These are phyloP conservation scores for Botrytis medusae DNA, from an alignment of 2,329 filamentous ascomycete species.

Conservation along the genomic window DNA sequence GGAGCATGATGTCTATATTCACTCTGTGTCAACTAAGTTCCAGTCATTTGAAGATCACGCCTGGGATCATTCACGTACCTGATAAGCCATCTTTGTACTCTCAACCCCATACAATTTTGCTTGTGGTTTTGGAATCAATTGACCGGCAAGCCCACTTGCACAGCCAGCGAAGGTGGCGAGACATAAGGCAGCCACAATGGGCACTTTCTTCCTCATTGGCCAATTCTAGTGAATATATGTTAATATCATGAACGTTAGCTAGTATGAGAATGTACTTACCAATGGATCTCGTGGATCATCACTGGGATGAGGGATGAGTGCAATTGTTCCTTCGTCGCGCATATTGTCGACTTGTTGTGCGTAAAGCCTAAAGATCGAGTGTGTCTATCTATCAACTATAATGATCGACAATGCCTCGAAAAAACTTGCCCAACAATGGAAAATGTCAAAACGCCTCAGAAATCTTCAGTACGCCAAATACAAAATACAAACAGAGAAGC, in stretches of 20 bases:
- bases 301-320: conserved; percentile 45
- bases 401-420: neutral
- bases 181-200: conserved; percentile 24
- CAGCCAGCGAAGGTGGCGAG: conserved; percentile 26
- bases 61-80: conserved; percentile 10
- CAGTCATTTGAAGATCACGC: neutral
- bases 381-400: neutral
- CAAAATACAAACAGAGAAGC: neutral
- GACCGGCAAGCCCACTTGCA: conserved; percentile 21
- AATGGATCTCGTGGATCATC: conserved; percentile 51
- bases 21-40: neutral
- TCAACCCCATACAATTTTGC: conserved; percentile 25
- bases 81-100: conserved; percentile 25
- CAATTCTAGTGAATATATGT: conserved; percentile 38
- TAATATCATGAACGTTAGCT: neutral
- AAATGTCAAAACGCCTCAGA: neutral
- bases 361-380: neutral
- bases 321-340: conserved; percentile 1
- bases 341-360: neutral
- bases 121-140: conserved; percentile 24
- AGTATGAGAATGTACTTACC: neutral
- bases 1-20: conserved; percentile 40
- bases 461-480: neutral
- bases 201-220: conserved; percentile 26
- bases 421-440: neutral